A percentile compares a stretch with the other conserved stretches of the same genome.
phyloP scores from a whole-genome alignment of 169 alveolate species.

The Eimeria praecox region DNA sequence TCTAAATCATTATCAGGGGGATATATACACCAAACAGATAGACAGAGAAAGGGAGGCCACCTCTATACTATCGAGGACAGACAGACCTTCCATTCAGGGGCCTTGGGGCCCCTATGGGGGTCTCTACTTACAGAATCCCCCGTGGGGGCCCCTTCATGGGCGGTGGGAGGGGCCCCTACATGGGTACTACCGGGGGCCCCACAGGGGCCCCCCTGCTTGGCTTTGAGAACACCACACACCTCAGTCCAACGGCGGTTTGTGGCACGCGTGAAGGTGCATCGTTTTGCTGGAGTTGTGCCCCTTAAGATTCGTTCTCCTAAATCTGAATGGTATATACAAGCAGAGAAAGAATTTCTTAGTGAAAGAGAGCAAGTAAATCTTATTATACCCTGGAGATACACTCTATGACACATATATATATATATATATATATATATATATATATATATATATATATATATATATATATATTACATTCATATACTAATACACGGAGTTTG shows the following conservation, averaged over 20 bases:
- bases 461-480: too few relatives aligned
- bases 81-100: not conserved
- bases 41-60: not conserved
- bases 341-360: conserved; percentile 91
- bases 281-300: conserved; percentile 91
- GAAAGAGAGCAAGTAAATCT: conserved; percentile 85
- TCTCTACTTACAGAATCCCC: not conserved
- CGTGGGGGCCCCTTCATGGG: not conserved
- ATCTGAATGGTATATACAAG: conserved; percentile 92
- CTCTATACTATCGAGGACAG: not conserved
- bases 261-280: conserved; percentile 89
- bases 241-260: conserved; percentile 80
- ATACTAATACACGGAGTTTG: too few relatives aligned
- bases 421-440: too few relatives aligned
- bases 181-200: not conserved
- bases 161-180: not conserved
- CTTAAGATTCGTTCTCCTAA: conserved; percentile 91
- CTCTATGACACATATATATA: too few relatives aligned
- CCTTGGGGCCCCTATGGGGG: not conserved
- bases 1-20: not conserved
- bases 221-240: not conserved
- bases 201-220: not conserved
- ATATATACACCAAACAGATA: not conserved
- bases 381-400: too few relatives aligned
- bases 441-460: not conserved